Base-by-base conservation (phyloP, 129 eudicot species). In the Tagetes patula region DNA sequence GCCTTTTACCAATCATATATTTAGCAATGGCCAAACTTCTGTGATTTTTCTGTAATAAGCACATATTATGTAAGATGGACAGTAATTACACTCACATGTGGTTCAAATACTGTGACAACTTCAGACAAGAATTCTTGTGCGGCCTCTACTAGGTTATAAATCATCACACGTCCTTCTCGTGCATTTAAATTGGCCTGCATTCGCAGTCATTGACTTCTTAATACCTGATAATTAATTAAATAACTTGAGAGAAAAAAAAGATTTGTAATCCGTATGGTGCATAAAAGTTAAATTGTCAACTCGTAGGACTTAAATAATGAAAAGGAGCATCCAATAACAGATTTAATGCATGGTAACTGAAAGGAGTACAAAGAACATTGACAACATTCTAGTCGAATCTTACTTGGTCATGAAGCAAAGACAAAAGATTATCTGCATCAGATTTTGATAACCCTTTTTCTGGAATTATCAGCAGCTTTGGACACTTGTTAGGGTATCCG, bases 91-190 rank as follows among this genome's bases (percentile, higher is more conserved):
- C 81, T 73, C 71, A 79, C 86, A 33, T 71, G 84, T 46, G 74
- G 55, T 77, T 73, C 83, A 49, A 53, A 88, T 61, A 75, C 76
- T 31, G 99, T 88, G 71, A 75, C 81, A 82, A 88, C 81, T 85
- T 88, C 99, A 63, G 99, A 95, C 77, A 95, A 85, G 80, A 95
- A 95, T 71, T 95, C 99, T 83, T 95, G 99, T 64, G 99, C 99
- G 69, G 91, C 96, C 82, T 95, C 97, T 53, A 90, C 99, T 79
- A 95, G 82, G 83, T 88, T 95, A 91, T 90, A 95, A 53, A 95
- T 80, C 99, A 95, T 95, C 59, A 86, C 99, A 41, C 99, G 97
- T 65, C 99, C 99, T 86, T 95, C 99, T 80, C 99, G 88, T 58
- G 99, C 88, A 88, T 95, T 95, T 33, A 85, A 83, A 85, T 82